Percentiles rank a stretch among this genome's conserved stretches.
Evolutionary conservation across 768 basidiomycete genomes (phyloP).

Genomic region (Phaffia australis): DNA sequence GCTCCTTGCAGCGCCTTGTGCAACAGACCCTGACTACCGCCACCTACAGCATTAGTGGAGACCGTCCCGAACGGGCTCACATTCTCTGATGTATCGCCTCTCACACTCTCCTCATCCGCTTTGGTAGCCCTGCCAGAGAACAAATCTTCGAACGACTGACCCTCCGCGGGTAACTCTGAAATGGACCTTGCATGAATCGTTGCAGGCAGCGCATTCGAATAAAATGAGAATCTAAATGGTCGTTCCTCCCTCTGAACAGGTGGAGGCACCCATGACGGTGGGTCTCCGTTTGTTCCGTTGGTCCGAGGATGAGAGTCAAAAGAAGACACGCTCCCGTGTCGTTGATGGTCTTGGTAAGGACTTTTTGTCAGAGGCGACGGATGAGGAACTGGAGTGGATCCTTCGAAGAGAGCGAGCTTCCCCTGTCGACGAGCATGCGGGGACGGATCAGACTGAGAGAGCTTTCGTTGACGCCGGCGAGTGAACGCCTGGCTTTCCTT

Average conservation of each 20-base stretch:
- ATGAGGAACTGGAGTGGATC: slow-evolving; percentile 30
- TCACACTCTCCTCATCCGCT: neutral
- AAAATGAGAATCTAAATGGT: slow-evolving; percentile 97
- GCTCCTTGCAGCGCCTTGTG: slow-evolving; percentile 47
- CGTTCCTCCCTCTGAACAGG: slow-evolving; percentile 50
- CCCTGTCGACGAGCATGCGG: slow-evolving; percentile 43
- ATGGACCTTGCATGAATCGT: slow-evolving; percentile 92
- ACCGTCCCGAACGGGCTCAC: neutral
- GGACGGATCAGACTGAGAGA: slow-evolving; percentile 64
- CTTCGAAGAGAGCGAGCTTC: slow-evolving; percentile 87
- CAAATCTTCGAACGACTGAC: slow-evolving; percentile 82
- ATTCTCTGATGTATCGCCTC: neutral
- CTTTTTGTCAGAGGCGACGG: neutral
- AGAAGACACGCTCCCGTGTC: neutral
- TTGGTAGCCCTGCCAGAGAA: slow-evolving; percentile 45
- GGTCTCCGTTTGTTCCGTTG: slow-evolving; percentile 6
- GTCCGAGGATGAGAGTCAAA: slow-evolving; percentile 4
- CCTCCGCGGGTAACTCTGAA: slow-evolving; percentile 84
- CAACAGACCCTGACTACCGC: slow-evolving; percentile 83
- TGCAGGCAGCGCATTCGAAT: slow-evolving; percentile 79
- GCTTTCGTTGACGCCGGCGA: slow-evolving; percentile 63
- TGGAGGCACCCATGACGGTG: slow-evolving; percentile 38
- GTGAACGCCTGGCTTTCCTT: slow-evolving; percentile 28
- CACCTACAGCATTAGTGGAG: slow-evolving; percentile 69
- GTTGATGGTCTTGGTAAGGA: neutral